Evolutionary conservation across 2,329 filamentous ascomycete species (phyloP).

Genomic region (Stemphylium vesicarium): DNA sequence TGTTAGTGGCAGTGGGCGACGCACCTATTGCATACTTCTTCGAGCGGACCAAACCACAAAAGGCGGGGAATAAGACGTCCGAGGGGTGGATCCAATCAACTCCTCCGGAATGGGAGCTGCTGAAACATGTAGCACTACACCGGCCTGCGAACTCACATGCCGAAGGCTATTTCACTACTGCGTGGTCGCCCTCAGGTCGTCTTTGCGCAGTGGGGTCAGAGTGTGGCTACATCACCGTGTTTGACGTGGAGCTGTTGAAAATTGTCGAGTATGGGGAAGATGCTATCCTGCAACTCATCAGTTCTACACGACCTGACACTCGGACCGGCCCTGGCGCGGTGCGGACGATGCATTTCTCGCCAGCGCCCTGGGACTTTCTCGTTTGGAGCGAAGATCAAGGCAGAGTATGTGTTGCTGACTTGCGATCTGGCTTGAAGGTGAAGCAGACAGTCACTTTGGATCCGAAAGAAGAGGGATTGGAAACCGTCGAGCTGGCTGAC

Average conservation of each 20-base stretch:
- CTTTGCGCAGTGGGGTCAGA: slow-evolving; percentile 80
- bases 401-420: slow-evolving; percentile 74
- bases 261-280: slow-evolving; percentile 57
- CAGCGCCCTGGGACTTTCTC: slow-evolving; percentile 85
- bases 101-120: slow-evolving; percentile 50
- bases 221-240: slow-evolving; percentile 78
- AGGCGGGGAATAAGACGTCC: slow-evolving; percentile 31
- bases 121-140: slow-evolving; percentile 52
- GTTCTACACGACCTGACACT: slow-evolving; percentile 73
- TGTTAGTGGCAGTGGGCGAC: slow-evolving; percentile 86
- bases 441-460: slow-evolving; percentile 73
- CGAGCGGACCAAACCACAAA: slow-evolving; percentile 55
- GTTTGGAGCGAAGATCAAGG: slow-evolving; percentile 93
- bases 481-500: slow-evolving; percentile 64
- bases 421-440: slow-evolving; percentile 69
- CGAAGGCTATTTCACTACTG: slow-evolving; percentile 74
- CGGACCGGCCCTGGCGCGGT: slow-evolving; percentile 74
- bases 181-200: slow-evolving; percentile 74
- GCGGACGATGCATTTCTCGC: slow-evolving; percentile 89
- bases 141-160: slow-evolving; percentile 46
- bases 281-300: slow-evolving; percentile 76
- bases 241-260: slow-evolving; percentile 62
- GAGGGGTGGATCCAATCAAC: slow-evolving; percentile 29
- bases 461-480: slow-evolving; percentile 61
- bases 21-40: slow-evolving; percentile 88